Base-by-base conservation (phyloP, 1,139 yeast genomes). In the Candida buenavistaensis region DNA sequence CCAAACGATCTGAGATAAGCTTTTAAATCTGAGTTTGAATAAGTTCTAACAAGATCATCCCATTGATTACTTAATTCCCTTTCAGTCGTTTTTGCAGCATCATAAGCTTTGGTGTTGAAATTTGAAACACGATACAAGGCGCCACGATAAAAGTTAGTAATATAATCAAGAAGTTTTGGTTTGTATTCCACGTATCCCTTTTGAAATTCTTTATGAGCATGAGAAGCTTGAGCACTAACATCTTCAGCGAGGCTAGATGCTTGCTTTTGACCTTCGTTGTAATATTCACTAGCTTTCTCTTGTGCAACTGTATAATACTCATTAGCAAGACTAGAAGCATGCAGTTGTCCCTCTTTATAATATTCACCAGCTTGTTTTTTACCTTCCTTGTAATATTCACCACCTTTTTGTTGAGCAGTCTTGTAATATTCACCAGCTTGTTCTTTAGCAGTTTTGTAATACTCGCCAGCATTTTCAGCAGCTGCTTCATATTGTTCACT, bases 1-100 rank as follows among this genome's bases (percentile, higher is more conserved):
- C 85, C 85, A 51, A 70, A 79, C 6, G 74, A 64, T 28, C 64
- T 59, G 36, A 81, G 56, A 54, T 79, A 81, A 20, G 67, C 63
- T 46, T 59, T 68, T 46, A 81, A 58, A 44, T 81, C 87, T 21
- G 71, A 67, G 26, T 67, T 68, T 14, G 78, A 62, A 80, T 82
- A 80, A 23, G 68, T 32, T 11, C 45, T 40, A 26, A 57, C 40
- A 12, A 55, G 30, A 21, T 45, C 44, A 12, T 35, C 39, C 41
- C 39, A 41, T 17, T 35, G 30, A 14, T 35, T 37, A 15, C 68
- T 65, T 46, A 75, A 72, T 28, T 62, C 52, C 8, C 67, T 58
- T 28, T 63, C 62, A 30, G 60, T 57, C 38, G 53, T 48, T 12
- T 36, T 46, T 5, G 40, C 36, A 10, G 35, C 34, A 15, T 40